Evolutionary conservation across 2,329 filamentous ascomycete species (phyloP).

Genomic region (Aschersonia sp.): DNA sequence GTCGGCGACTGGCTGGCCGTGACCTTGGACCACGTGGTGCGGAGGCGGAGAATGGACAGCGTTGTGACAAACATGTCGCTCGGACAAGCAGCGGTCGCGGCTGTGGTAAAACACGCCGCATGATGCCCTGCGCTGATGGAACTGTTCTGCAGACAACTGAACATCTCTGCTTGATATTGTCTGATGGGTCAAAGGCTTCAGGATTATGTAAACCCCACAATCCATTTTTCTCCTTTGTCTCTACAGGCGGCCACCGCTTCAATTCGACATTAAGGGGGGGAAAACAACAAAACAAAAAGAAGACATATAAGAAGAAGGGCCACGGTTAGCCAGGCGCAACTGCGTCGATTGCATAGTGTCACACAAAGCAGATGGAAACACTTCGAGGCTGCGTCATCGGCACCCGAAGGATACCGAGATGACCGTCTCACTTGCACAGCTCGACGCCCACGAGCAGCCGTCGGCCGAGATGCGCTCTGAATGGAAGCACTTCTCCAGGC

Average conservation of each 20-base stretch:
- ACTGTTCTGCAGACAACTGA: not conserved
- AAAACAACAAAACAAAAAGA: too few species aligned
- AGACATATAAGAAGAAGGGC: too few species aligned
- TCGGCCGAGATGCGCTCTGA: conserved; percentile 52
- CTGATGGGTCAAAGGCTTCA: not conserved
- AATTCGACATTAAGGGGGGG: too few species aligned
- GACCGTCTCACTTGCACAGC: conserved; percentile 18
- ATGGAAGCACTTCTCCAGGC: conserved; percentile 63
- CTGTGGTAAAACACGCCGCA: not conserved
- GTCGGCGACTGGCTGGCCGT: not conserved
- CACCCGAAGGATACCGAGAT: conserved; percentile 7
- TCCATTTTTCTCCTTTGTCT: too few species aligned
- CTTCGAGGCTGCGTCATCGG: not conserved
- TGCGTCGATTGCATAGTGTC: too few species aligned
- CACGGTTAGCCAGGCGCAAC: too few species aligned
- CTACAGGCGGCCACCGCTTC: too few species aligned
- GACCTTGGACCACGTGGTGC: not conserved
- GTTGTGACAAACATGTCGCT: not conserved
- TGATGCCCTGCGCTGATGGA: not conserved
- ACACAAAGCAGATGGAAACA: not conserved
- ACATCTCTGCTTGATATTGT: not conserved
- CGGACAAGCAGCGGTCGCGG: not conserved
- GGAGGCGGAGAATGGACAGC: not conserved
- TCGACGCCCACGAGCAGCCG: conserved; percentile 68
- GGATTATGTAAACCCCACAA: conserved; percentile 3